Evolutionary conservation across 352 stramenopile species (phyloP).

Genomic region (Pythium brassicae): DNA sequence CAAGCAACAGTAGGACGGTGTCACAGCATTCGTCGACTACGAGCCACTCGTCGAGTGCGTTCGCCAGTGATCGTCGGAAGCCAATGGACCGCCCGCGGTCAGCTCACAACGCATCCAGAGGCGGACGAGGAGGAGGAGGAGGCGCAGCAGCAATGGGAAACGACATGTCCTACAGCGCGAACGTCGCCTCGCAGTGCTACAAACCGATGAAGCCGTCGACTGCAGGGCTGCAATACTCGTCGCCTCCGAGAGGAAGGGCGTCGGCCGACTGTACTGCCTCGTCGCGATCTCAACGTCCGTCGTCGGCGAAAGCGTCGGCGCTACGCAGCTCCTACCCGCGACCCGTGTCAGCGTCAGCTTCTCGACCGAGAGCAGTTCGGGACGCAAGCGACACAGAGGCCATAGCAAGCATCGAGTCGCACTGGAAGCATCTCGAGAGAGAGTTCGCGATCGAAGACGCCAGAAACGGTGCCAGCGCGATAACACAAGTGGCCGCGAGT

Average conservation of each 20-base stretch:
- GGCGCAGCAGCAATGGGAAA: not conserved
- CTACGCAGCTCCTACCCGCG: slow-evolving; percentile 11
- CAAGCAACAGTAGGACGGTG: not conserved
- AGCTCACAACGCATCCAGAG: slow-evolving; percentile 23
- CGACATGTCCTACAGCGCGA: slow-evolving; percentile 57
- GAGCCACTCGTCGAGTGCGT: not conserved
- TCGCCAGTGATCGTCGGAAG: slow-evolving; percentile 4
- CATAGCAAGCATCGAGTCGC: slow-evolving; percentile 22
- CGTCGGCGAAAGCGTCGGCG: slow-evolving; percentile 8
- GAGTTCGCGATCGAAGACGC: slow-evolving; percentile 22
- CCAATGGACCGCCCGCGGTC: slow-evolving; percentile 27
- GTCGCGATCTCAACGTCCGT: slow-evolving; percentile 7
- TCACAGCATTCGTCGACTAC: not conserved
- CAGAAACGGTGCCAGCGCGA: not conserved
- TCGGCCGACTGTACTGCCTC: not conserved
- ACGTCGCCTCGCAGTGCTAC: slow-evolving; percentile 59
- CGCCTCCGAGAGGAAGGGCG: slow-evolving; percentile 11
- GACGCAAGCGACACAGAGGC: not conserved
- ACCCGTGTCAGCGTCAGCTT: slow-evolving; percentile 24
- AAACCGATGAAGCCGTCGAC: slow-evolving; percentile 42
- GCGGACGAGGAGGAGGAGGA: not conserved
- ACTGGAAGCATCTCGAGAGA: slow-evolving; percentile 39
- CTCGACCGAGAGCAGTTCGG: not conserved
- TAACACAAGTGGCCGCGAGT: not conserved
- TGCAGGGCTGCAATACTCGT: slow-evolving; percentile 30